Evolutionary conservation across 306 rosid genomes (phyloP), one percentile per base, ranked within the genome.

Genomic region (Elaeagnus macrophylla): DNA sequence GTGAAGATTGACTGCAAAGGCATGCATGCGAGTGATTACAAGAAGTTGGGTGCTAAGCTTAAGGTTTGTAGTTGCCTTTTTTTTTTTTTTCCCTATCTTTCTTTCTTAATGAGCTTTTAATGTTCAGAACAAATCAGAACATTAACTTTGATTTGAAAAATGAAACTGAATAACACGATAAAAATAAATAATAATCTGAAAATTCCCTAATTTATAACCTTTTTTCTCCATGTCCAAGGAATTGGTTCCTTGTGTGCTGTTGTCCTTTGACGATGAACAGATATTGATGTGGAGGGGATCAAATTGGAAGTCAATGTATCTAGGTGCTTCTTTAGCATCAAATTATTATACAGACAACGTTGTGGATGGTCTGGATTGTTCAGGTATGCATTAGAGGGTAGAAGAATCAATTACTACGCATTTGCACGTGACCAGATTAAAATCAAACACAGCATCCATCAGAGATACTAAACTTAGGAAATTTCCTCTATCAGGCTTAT

Each of bases 21-120:
- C 53, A 77, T 91, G 93, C 89, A 86, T 49, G 79, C 95, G 36
- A 87, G 93, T 61, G 99, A 91, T 76, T 91, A 91, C 83, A 91
- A 84, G 82, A 91, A 82, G 81, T 39, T 87, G 69, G 96, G 96
- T 41, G 96, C 87, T 70, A 91, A 91, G 72, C 95, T 91, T 55
- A 84, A 84, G 96, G 97, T 85, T 48, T 16, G 72, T 64, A 41
- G 20, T 48, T 71, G 39, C 63, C 73, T 39, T 58, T 14, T 41
- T 53, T n/a, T 46, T 40, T 54, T 32, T 48, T 35, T 53, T 43
- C 32, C 39, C 46, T n/a, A n/a, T n/a, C 61, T 42, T 56, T 65
- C 44, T 25, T 14, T 12, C 17, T 39, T 12, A 3, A n/a, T n/a
- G 9, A 42, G 46, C 13, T 7, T 7, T 9, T 42, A 7, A 42